Conservation (phyloP, 2,329 filamentous ascomycete genomes). For the Huntiella omanensis region DNA sequence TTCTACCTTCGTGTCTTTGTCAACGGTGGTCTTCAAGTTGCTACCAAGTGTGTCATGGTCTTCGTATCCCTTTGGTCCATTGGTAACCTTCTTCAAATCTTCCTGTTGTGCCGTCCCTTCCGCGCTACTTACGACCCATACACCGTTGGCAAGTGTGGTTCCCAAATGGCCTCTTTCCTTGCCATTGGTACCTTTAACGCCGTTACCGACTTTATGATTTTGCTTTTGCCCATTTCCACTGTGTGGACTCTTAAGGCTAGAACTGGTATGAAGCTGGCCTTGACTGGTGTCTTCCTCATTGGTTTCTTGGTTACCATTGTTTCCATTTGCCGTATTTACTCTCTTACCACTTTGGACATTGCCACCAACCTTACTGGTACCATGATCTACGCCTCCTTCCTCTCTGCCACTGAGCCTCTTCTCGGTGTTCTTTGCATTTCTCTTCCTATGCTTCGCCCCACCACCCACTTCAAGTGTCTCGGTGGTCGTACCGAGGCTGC, state of each 20-base stretch:
- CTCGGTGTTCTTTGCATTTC: slow-evolving; percentile 14
- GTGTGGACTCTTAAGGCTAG: slow-evolving; percentile 20
- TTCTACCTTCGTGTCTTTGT: slow-evolving; percentile 26
- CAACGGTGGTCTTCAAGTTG: slow-evolving; percentile 16
- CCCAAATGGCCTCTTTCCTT: slow-evolving; percentile 21
- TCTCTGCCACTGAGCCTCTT: slow-evolving; percentile 13
- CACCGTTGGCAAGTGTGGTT: slow-evolving; percentile 18
- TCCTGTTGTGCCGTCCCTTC: slow-evolving; percentile 16
- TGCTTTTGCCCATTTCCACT: slow-evolving; percentile 20
- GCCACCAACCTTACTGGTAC: slow-evolving; percentile 13
- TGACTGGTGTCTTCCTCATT: slow-evolving; percentile 16
- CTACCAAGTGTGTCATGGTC: slow-evolving; percentile 16
- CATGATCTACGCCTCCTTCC: slow-evolving; percentile 15
- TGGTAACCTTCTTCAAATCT: slow-evolving; percentile 14
- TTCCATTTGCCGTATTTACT: slow-evolving; percentile 14
- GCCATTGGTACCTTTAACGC: slow-evolving; percentile 23
- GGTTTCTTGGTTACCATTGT: slow-evolving; percentile 16
- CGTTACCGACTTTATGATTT: slow-evolving; percentile 21
- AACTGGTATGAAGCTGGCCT: slow-evolving; percentile 16
- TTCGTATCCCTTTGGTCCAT: slow-evolving; percentile 17
- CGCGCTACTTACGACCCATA: slow-evolving; percentile 14
- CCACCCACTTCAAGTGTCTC: slow-evolving; percentile 9
- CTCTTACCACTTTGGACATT: slow-evolving; percentile 15
- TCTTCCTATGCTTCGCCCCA: slow-evolving; percentile 14
- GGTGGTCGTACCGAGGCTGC: slow-evolving; percentile 6